Conservation (phyloP, 1,284 basidiomycete genomes). For the Cutaneotrichosporon sp. region DNA sequence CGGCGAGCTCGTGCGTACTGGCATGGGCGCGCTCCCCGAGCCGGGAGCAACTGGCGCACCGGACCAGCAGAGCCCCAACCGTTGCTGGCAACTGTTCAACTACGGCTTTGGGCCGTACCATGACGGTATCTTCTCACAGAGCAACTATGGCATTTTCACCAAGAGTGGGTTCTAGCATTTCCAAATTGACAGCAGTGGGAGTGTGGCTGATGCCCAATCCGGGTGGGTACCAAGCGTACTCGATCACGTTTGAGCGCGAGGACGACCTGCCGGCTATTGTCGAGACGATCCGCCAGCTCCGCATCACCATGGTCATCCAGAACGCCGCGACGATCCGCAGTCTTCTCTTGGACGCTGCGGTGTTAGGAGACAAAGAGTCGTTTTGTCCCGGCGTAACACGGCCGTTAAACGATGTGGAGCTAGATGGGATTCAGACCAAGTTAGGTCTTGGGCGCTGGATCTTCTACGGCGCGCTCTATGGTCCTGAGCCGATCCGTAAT, state of each 20-base stretch:
- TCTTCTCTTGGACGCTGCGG: conserved; percentile 12
- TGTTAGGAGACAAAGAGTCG: conserved; percentile 8
- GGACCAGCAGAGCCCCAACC: conserved; percentile 18
- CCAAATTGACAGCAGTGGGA: too few species aligned
- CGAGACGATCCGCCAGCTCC: conserved; percentile 15
- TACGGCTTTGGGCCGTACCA: conserved; percentile 18
- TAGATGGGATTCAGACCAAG: conserved; percentile 14
- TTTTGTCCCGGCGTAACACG: conserved; percentile 12
- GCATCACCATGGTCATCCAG: conserved; percentile 17
- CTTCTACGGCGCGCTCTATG: conserved; percentile 19
- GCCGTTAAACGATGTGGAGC: conserved; percentile 8
- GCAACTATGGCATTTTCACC: conserved; percentile 18
- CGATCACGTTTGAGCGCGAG: conserved; percentile 19
- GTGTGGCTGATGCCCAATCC: conserved; percentile 20
- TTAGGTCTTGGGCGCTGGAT: conserved; percentile 10
- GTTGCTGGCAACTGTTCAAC: conserved; percentile 21
- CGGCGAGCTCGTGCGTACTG: conserved; percentile 20
- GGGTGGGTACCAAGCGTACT: conserved; percentile 18
- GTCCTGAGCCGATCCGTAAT: conserved; percentile 14
- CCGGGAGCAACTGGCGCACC: conserved; percentile 10
- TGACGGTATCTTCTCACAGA: conserved; percentile 21
- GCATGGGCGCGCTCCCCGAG: conserved; percentile 18
- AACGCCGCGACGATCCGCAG: conserved; percentile 17
- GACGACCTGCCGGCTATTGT: conserved; percentile 16
- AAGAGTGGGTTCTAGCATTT: conserved; percentile 8